Base-by-base conservation (phyloP, 2,329 filamentous ascomycete species). In the Dactylellina drechsleri region DNA sequence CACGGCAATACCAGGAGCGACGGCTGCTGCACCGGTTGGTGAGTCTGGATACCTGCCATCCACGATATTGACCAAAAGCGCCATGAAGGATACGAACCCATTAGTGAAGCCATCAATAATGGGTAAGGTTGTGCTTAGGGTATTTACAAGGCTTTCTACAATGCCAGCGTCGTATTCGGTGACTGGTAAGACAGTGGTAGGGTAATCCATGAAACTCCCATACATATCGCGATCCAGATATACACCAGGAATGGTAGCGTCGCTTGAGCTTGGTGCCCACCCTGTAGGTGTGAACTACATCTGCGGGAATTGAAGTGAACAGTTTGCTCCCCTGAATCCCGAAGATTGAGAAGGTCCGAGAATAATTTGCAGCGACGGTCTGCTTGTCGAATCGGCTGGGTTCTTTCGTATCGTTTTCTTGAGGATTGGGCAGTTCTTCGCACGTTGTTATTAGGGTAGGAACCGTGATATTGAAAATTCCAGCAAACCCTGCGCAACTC, bases 61-160 rank as follows among this genome's bases (percentile, higher is more conserved):
- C 13, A 59, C 20, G 5, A 18, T 7, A 7, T 23, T 45, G 16
- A 23, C 56, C 4, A 59, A 12, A 18, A 45, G 10, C 2, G 40
- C 56, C 36, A 59, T 23, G 26, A 47, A 59, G 31, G 56, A 59
- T 31, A 59, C 56, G 13, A 59, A 59, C 4, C 56, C 56, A 59
- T 45, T 36, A 13, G 36, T 59, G 31, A 59, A 23, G 13, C 18
- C 8, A 45, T 59, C 56, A 12, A 59, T 59, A 8, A 59, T n/a
- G 5, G 56, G 56, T n/a, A 59, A 59, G 15, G 56, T 59, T 45
- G 56, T 26, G 18, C 43, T 59, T 23, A 59, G 26, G 13, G 36
- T 43, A 13, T 47, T 59, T 12, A 16, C 13, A 45, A 59, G 15
- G 15, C 6, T 45, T 20, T n/a, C 40, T 4, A 36, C 40, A 47